Evolutionary conservation across 1,284 basidiomycete genomes (phyloP), one percentile per base, ranked within the genome.

Genomic region (Abortiporus biennis): DNA sequence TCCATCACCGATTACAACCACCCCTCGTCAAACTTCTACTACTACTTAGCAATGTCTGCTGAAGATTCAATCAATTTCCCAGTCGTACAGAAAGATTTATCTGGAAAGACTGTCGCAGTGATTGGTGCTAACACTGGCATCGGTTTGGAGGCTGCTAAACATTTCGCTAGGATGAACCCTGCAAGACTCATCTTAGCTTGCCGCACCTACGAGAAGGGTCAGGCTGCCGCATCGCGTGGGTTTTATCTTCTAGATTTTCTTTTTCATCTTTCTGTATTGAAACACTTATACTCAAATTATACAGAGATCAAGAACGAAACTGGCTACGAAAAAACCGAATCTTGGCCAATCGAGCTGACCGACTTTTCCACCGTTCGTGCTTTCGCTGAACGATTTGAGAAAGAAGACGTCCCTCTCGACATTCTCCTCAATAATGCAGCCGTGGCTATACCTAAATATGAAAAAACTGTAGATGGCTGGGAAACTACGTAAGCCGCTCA

Each of bases 351-450:
- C 29, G 65, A 66, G 40, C 52, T 64, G 9, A 43, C 49, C 1
- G 46, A 43, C 24, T 64, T 64, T 34, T 39, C 44, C 1, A 61
- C 57, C 1, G 60, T 66, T 4, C 29, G 34, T 8, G 47, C 47
- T 4, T 66, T 66, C 38, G 62, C 56, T 4, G 52, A 58, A 20
- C 45, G 39, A 24, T 54, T 61, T 21, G 54, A 55, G 24, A 48
- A 50, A 11, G 60, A 63, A 4, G 47, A 46, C 8, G 51, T 51
- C 15, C 46, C 52, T 3, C 53, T 67, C 3, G 64, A 66, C 38
- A 56, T 66, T 16, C 47, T 66, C 8, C 49, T 66, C 4, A 52
- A 48, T 20, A 67, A 66, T 42, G 65, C 65, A 1, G 65, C 49
- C 0, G 34, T 63, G 9, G 29, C 40, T 1, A 22, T 30, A 13